Conservation (phyloP, 1,284 basidiomycete genomes). For the Apiotrichum akiyoshidainum region DNA sequence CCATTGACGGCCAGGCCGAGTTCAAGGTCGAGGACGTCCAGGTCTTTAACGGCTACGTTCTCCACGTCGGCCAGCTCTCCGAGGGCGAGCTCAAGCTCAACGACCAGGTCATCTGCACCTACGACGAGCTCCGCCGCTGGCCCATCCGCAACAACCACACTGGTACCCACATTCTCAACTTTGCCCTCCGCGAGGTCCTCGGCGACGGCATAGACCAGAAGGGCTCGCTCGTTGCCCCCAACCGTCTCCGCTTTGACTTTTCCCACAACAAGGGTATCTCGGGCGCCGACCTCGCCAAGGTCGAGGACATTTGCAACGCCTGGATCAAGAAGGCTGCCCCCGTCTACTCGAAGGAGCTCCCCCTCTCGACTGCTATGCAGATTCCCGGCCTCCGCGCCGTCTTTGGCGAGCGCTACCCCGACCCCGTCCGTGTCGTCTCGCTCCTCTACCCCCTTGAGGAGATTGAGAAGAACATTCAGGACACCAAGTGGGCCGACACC, state of each 20-base stretch:
- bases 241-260: slow-evolving; percentile 96
- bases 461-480: slow-evolving; percentile 76
- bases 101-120: slow-evolving; percentile 67
- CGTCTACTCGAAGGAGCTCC: slow-evolving; percentile 84
- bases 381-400: slow-evolving; percentile 94
- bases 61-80: slow-evolving; percentile 86
- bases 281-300: slow-evolving; percentile 69
- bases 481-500: slow-evolving; percentile 83
- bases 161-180: slow-evolving; percentile 98
- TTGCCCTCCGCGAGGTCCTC: slow-evolving; percentile 81
- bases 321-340: slow-evolving; percentile 88
- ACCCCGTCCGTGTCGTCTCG: slow-evolving; percentile 92
- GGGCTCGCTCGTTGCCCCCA: slow-evolving; percentile 92
- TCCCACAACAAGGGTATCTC: slow-evolving; percentile 87
- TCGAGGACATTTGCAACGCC: slow-evolving; percentile 77
- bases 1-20: slow-evolving; percentile 85
- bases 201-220: slow-evolving; percentile 98
- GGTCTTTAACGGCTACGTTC: slow-evolving; percentile 75
- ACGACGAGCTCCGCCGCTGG: slow-evolving; percentile 88
- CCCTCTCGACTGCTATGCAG: slow-evolving; percentile 74
- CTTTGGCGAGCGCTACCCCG: slow-evolving; percentile 96
- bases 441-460: slow-evolving; percentile 84
- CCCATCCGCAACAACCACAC: slow-evolving; percentile 98
- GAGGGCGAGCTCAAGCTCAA: slow-evolving; percentile 67
- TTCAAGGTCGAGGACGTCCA: slow-evolving; percentile 94